Base-by-base conservation (phyloP, 352 stramenopile species). In the Detonula confervacea region DNA sequence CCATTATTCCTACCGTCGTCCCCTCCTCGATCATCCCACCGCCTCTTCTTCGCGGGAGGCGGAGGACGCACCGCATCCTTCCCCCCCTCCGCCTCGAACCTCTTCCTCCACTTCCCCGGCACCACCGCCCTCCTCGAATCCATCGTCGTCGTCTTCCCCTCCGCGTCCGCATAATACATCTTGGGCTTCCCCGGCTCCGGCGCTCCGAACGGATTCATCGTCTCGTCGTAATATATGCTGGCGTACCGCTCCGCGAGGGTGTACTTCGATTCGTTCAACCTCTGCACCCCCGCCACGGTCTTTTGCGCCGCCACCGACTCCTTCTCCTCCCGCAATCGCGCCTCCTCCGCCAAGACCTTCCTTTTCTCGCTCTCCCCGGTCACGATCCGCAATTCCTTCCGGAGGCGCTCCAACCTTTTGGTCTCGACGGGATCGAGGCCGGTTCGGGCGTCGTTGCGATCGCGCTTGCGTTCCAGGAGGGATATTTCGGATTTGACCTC, bases 131-230 rank as follows among this genome's bases (percentile, higher is more conserved):
- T 62, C 24, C 51, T 61, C 24, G 60, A 44, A 73, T 84, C 69
- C 76, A 78, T 84, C 2, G 63, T 80, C 3, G 68, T 83, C 1
- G 29, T 61, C n/a, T 52, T 60, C 68, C 57, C 86, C 73, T 75
- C 67, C 35, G 25, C 57, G 42, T 71, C 51, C 18, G 22, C 44
- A 78, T 89, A 89, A 74, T 87, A 93, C 56, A 91, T 44, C 51
- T 72, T 77, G 0, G 87, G 86, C 59, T 87, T 80, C 24, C 88
- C 88, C 1, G 88, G 88, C 24, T 80, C 82, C 37, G 88, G 84
- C 9, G 82, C 88, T 42, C 88, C 88, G 74, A 84, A 93, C 8
- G 88, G 88, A 80, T 93, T 93, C 56, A 92, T 73, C 39, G 62
- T 39, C 16, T 77, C 47, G 59, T 93, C 86, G 62, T 91, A 93